Evolutionary conservation across 1,139 yeast genomes (phyloP), one percentile per base, ranked within the genome.

Genomic region (Candida buenavistaensis): DNA sequence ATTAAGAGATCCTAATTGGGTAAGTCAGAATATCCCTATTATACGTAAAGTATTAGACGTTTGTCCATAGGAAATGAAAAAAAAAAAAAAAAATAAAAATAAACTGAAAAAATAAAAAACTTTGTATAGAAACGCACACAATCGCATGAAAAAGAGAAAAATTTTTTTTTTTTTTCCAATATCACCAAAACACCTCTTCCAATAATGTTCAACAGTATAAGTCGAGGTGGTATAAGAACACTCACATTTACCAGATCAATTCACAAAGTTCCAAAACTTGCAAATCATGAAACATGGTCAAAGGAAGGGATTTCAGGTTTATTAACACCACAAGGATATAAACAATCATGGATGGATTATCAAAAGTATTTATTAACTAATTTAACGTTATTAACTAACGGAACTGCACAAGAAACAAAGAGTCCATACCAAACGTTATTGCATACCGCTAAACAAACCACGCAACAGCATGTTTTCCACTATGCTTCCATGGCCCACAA

Each of bases 401-500:
- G 94, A 11, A 87, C 96, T 1, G 83, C 80, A 43, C 75, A 80
- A 55, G 97, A 89, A 60, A 73, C 85, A 8, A 77, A 87, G 55
- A 67, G 75, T 14, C 94, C 97, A 3, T 81, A 84, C 57, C 88
- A 86, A 44, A 80, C 89, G 43, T 61, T 88, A 46, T 68, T 86
- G 41, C 75, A 80, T 49, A 80, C 95, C 1, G 86, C 94, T 6
- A 76, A 78, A 51, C 79, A 78, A 47, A 72, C 86, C 22, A 78
- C 81, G 26, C 78, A 78, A 50, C 83, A 90, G 26, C 78, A 79
- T 39, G 66, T 84, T 10, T 90, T 83, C 71, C 94, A 89, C 63
- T 78, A 73, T 54, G 97, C 98, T 9, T 85, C 96, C 4, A 96
- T 86, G 57, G 82, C 90, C 2, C 95, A 86, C 64, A 90, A 89